These are phyloP conservation scores for Alternaria rosae DNA, from an alignment of 2,329 filamentous ascomycete genomes.

Conservation along the genomic window DNA sequence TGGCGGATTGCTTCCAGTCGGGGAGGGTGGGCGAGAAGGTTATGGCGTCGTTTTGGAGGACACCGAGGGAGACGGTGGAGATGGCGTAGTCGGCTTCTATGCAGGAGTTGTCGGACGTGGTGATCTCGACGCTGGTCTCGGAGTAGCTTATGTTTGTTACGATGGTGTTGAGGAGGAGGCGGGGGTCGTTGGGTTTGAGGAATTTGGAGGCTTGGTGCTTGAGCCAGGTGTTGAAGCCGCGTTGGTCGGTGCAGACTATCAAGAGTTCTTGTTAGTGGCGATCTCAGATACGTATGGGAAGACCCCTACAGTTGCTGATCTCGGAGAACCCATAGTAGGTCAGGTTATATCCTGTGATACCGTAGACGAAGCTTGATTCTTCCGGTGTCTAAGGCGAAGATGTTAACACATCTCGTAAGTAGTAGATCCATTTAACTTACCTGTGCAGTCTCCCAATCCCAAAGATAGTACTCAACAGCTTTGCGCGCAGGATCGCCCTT, in stretches of 20 bases:
- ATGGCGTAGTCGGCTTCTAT: slow-evolving; percentile 69
- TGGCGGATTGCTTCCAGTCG: slow-evolving; percentile 69
- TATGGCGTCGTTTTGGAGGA: slow-evolving; percentile 68
- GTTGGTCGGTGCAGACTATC: slow-evolving; percentile 66
- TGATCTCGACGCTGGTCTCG: slow-evolving; percentile 61
- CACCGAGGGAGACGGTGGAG: slow-evolving; percentile 72
- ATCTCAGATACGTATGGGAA: slow-evolving; percentile 54
- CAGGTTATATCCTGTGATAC: slow-evolving; percentile 64
- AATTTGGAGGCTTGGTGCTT: slow-evolving; percentile 65
- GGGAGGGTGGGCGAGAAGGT: slow-evolving; percentile 67
- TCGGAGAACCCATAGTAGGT: slow-evolving; percentile 15
- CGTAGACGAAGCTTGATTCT: slow-evolving; percentile 63
- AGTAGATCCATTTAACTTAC: neutral
- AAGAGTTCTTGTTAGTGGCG: slow-evolving; percentile 67
- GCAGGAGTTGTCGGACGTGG: slow-evolving; percentile 63
- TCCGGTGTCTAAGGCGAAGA: slow-evolving; percentile 57
- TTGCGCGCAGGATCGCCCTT: slow-evolving; percentile 63
- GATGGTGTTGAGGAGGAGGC: slow-evolving; percentile 65
- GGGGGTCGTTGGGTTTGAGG: slow-evolving; percentile 61
- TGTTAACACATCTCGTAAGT: neutral
- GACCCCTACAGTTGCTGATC: slow-evolving; percentile 7
- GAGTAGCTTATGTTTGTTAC: slow-evolving; percentile 65
- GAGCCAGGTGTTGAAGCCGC: slow-evolving; percentile 68
- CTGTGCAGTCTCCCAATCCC: slow-evolving; percentile 65
- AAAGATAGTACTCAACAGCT: slow-evolving; percentile 68